Evolutionary conservation across 208 protist genomes (phyloP).

Genomic region (Crithidia brevicula): DNA sequence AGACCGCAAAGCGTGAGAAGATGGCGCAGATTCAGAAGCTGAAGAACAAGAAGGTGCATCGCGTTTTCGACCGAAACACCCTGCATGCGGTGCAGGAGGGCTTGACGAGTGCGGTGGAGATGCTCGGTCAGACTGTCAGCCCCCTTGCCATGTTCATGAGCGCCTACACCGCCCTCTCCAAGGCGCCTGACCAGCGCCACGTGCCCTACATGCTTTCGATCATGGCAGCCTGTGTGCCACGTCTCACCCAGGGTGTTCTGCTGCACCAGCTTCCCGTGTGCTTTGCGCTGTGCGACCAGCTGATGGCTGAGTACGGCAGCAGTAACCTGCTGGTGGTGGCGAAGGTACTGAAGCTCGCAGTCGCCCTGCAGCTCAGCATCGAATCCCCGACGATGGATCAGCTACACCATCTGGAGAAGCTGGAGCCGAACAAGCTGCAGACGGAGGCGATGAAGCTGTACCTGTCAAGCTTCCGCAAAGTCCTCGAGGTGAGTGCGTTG

Average conservation of each 20-base stretch:
- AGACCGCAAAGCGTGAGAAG: constrained; percentile 44
- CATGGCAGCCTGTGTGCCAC: constrained; percentile 69
- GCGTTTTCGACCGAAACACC: constrained; percentile 65
- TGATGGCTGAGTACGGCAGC: constrained; percentile 71
- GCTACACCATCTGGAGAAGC: constrained; percentile 41
- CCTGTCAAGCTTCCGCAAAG: constrained; percentile 77
- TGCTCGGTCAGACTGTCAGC: constrained; percentile 63
- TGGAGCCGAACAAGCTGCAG: constrained; percentile 81
- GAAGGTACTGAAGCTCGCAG: constrained; percentile 79
- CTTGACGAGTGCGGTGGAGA: constrained; percentile 65
- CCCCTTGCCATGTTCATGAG: constrained; percentile 86
- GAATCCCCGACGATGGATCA: constrained; percentile 60
- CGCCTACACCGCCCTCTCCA: constrained; percentile 66
- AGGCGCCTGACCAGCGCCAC: constrained; percentile 71
- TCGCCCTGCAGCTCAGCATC: constrained; percentile 64
- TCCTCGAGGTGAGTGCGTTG: constrained; percentile 75
- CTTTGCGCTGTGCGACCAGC: constrained; percentile 64
- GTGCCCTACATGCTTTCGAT: constrained; percentile 86
- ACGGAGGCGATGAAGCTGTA: constrained; percentile 73
- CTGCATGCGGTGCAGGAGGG: constrained; percentile 79
- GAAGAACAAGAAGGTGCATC: constrained; percentile 80
- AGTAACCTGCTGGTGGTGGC: constrained; percentile 64
- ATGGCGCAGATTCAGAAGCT: constrained; percentile 53
- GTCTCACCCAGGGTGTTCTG: constrained; percentile 73
- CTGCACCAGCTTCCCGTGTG: constrained; percentile 49